Conservation (phyloP, 2,329 filamentous ascomycete genomes). For the Diaporthe aspalathi region DNA sequence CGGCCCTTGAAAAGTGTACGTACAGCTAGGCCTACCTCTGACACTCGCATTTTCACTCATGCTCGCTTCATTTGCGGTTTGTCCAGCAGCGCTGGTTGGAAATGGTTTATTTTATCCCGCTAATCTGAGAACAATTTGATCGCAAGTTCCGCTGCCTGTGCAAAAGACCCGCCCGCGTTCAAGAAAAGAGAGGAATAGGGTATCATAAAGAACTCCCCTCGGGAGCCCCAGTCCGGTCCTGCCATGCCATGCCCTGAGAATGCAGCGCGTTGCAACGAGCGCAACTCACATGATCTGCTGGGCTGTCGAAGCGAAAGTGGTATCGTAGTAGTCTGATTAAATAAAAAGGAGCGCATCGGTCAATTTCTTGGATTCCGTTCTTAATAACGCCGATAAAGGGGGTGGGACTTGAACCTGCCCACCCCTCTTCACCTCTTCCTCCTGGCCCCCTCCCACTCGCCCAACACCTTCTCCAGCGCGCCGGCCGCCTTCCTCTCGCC, state of each 20-base stretch:
- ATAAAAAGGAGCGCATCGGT: conserved; percentile 36
- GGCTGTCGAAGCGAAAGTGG: conserved; percentile 37
- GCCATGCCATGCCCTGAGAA: conserved; percentile 20
- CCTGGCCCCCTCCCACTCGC: conserved; percentile 59
- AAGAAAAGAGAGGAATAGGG: conserved; percentile 36
- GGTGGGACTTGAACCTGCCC: background rate
- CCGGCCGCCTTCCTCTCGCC: conserved; percentile 68
- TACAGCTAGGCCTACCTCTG: too few species aligned
- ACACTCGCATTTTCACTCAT: background rate
- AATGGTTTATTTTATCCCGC: conserved; percentile 20
- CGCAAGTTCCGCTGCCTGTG: background rate
- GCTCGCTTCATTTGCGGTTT: background rate
- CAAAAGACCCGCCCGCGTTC: conserved; percentile 18
- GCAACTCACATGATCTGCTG: background rate
- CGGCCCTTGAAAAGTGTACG: too few species aligned
- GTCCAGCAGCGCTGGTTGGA: background rate
- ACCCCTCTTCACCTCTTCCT: conserved; percentile 56
- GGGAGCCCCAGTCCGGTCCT: conserved; percentile 26
- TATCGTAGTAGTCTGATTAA: conserved; percentile 31
- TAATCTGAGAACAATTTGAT: conserved; percentile 11
- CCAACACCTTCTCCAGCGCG: conserved; percentile 63
- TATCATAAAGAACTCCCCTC: conserved; percentile 29
- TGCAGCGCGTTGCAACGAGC: conserved; percentile 10
- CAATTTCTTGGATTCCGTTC: background rate
- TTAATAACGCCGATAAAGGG: background rate